These are phyloP conservation scores for Anthoceros angustus DNA, from an alignment of 225 moss, liverwort and hornwort genomes.

Conservation along the genomic window DNA sequence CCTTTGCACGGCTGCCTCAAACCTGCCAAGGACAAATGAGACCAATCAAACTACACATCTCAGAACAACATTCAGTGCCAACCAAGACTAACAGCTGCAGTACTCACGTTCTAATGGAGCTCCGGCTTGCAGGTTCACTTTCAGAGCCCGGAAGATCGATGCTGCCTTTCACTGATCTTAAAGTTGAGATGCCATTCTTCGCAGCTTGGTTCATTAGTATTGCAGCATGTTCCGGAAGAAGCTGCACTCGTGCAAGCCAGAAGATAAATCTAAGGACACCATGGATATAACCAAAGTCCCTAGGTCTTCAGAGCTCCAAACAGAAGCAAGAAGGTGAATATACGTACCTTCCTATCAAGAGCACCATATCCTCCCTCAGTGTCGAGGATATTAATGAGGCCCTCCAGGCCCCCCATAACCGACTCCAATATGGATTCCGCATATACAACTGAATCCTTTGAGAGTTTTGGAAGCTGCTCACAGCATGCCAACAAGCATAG, in stretches of 20 bases:
- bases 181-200: slow-evolving; percentile 32
- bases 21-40: slow-evolving; percentile 20
- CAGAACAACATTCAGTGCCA: not conserved
- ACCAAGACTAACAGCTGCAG: not conserved
- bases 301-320: not conserved
- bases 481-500: not conserved
- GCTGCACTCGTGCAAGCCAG: slow-evolving; percentile 25
- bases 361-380: slow-evolving; percentile 98
- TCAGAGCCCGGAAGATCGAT: slow-evolving; percentile 81
- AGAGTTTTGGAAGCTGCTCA: slow-evolving; percentile 53
- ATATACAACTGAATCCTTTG: slow-evolving; percentile 72
- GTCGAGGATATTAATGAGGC: slow-evolving; percentile 85
- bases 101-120: slow-evolving; percentile 71
- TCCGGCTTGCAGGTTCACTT: slow-evolving; percentile 72
- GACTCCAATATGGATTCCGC: slow-evolving; percentile 85
- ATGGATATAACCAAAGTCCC: not conserved
- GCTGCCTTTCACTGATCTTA: slow-evolving; percentile 34
- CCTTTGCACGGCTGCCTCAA: slow-evolving; percentile 99
- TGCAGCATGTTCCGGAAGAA: slow-evolving; percentile 84
- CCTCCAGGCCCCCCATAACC: slow-evolving; percentile 96
- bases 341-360: slow-evolving; percentile 71
- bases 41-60: not conserved
- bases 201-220: slow-evolving; percentile 61
- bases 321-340: not conserved
- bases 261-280: not conserved